These are phyloP conservation scores for Cenchrus purpureus DNA, from an alignment of 176 grass and related monocot species.

Conservation along the genomic window DNA sequence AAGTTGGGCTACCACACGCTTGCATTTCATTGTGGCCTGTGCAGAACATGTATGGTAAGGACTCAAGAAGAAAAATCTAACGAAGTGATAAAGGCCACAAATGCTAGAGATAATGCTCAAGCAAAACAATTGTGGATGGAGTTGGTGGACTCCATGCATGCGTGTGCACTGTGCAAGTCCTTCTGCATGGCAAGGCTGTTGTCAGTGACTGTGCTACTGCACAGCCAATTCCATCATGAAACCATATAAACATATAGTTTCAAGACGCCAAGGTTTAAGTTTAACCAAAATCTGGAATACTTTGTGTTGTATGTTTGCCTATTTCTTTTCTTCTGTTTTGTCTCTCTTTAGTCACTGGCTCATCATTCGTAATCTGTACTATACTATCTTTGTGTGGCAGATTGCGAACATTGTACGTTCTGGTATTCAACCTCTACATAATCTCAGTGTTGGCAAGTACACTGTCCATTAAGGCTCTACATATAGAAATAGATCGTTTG, in stretches of 20 bases:
- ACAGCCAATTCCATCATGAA: background rate
- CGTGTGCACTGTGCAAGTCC: background rate
- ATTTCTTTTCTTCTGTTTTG: background rate
- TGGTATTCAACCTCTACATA: slow-evolving; percentile 64
- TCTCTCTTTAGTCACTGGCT: background rate
- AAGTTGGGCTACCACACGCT: background rate
- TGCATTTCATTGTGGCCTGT: background rate
- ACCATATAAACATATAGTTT: background rate
- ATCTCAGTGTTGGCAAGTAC: slow-evolving; percentile 49
- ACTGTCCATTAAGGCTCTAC: background rate
- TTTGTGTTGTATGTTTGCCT: background rate
- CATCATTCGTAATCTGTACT: slow-evolving; percentile 1
- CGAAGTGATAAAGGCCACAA: background rate
- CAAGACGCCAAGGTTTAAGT: too few species aligned
- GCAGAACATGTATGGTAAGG: background rate
- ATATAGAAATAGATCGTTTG: slow-evolving; percentile 27
- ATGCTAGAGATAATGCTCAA: slow-evolving; percentile 8
- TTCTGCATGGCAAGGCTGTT: background rate
- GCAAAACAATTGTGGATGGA: background rate
- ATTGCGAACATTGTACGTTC: slow-evolving; percentile 54
- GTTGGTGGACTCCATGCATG: background rate
- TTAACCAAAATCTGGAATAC: background rate
- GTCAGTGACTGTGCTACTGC: background rate
- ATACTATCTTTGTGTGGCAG: slow-evolving; percentile 39
- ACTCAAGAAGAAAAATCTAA: background rate